A percentile compares a stretch with the other conserved stretches of the same genome.
phyloP scores from a whole-genome alignment of 1,284 basidiomycete species.

The Cerioporus squamosus region DNA sequence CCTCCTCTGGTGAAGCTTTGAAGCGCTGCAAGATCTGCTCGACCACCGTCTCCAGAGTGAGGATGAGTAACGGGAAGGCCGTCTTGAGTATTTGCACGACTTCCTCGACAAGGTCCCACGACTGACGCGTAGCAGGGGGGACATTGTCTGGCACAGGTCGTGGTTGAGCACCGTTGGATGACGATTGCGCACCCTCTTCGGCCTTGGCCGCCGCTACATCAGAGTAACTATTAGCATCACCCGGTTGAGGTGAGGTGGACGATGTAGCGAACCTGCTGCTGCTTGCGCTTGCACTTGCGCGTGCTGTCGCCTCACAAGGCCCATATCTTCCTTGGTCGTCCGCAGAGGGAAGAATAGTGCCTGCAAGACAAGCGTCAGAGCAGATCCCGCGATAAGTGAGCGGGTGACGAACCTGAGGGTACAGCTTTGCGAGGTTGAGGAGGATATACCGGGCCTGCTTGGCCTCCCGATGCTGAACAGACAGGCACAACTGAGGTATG shows the following conservation, averaged over 20 bases:
- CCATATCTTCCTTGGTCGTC: slow-evolving; percentile 90
- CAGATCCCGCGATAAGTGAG: not conserved
- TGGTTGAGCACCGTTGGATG: slow-evolving; percentile 16
- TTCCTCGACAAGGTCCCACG: slow-evolving; percentile 94
- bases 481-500: slow-evolving; percentile 94
- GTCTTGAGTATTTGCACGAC: slow-evolving; percentile 96
- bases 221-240: not conserved
- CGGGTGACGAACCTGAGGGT: slow-evolving; percentile 78
- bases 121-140: slow-evolving; percentile 59
- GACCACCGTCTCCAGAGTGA: slow-evolving; percentile 97
- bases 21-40: slow-evolving; percentile 94
- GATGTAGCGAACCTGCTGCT: slow-evolving; percentile 29
- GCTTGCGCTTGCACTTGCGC: slow-evolving; percentile 29
- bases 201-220: not conserved
- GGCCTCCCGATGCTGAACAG: slow-evolving; percentile 90
- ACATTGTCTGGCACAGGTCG: slow-evolving; percentile 15
- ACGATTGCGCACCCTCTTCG: slow-evolving; percentile 6
- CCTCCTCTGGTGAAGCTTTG: slow-evolving; percentile 92
- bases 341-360: slow-evolving; percentile 96
- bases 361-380: slow-evolving; percentile 44
- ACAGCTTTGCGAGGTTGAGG: slow-evolving; percentile 89
- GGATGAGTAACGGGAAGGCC: slow-evolving; percentile 91
- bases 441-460: slow-evolving; percentile 92
- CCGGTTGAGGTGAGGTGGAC: too few relatives aligned
- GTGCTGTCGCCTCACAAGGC: slow-evolving; percentile 50